Conservation (phyloP, 495 filamentous ascomycete genomes). For the Xanthoparmelia taractica region DNA sequence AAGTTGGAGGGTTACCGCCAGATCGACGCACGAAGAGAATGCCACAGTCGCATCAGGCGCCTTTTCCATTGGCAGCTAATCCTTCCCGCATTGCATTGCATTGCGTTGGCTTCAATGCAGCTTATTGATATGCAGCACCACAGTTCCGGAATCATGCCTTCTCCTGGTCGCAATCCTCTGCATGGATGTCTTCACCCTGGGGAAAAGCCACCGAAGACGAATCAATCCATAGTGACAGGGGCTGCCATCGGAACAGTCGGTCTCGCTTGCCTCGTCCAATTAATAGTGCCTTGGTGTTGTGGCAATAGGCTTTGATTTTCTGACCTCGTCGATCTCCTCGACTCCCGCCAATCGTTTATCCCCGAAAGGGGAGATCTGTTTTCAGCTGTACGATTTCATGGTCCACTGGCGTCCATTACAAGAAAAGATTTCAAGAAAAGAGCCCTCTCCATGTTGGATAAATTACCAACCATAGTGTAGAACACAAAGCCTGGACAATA, state of each 20-base stretch:
- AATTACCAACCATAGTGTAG: constrained; percentile 10
- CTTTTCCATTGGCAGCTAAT: constrained; percentile 8
- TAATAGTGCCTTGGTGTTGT: background rate
- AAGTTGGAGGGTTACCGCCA: constrained; percentile 1
- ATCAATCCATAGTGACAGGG: background rate
- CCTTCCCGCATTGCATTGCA: constrained; percentile 6
- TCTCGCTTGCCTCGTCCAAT: constrained; percentile 1
- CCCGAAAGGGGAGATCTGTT: background rate
- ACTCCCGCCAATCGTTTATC: background rate
- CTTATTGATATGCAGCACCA: constrained; percentile 11
- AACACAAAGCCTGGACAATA: background rate
- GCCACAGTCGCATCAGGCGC: constrained; percentile 5
- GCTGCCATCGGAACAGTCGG: background rate
- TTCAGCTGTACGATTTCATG: background rate
- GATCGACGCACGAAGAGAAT: constrained; percentile 14
- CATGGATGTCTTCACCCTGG: background rate
- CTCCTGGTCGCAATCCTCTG: background rate
- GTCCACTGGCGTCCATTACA: background rate
- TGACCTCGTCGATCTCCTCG: background rate
- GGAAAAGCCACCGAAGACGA: background rate
- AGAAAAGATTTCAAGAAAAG: no score
- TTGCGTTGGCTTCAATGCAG: constrained; percentile 6
- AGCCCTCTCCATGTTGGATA: constrained; percentile 4
- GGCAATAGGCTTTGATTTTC: background rate
- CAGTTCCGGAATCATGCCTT: background rate